A percentile compares a stretch with the other conserved stretches of the same genome.
phyloP scores from a whole-genome alignment of 306 rosid species.

The Malus domestica region ASM211411v1 NC_041799.1:41217001-41217500 shows the following conservation, averaged over 20 bases:
- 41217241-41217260: conserved; percentile 8
- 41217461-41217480: conserved; percentile 89
- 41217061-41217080: neutral
- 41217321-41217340: neutral
- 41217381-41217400: neutral
- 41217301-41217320: conserved; percentile 56
- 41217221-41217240: conserved; percentile 5
- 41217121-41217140: conserved; percentile 81
- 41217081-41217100: conserved; percentile 3
- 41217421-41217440: conserved; percentile 65
- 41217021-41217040: conserved; percentile 37
- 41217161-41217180: conserved; percentile 57
- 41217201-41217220: neutral
- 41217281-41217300: conserved; percentile 41
- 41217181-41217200: conserved; percentile 32
- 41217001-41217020: conserved; percentile 60
- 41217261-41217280: conserved; percentile 74
- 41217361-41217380: neutral
- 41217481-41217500: conserved; percentile 46
- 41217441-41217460: conserved; percentile 87
- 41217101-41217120: conserved; percentile 34
- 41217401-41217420: conserved; percentile 81
- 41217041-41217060: conserved; percentile 13
- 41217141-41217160: conserved; percentile 54
- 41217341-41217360: neutral